Base-by-base conservation (phyloP, 495 filamentous ascomycete genomes). In the Baudoinia panamericana region DNA sequence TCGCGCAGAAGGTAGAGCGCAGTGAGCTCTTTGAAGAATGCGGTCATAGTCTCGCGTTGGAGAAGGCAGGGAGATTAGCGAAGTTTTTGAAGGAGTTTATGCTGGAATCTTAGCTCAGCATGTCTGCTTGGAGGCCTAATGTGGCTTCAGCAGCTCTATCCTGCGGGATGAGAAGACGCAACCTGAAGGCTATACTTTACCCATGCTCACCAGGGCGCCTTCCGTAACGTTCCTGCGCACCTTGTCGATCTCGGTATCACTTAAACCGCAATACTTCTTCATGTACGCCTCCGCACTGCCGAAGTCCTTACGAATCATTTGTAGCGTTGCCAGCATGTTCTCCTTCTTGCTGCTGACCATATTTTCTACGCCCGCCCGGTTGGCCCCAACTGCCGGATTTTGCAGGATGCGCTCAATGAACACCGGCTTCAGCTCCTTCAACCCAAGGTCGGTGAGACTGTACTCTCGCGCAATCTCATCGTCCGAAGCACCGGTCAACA, bases 281-380 rank as follows among this genome's bases (percentile, higher is more conserved):
- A 76, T 54, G 51, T 77, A 80, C 25, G 45, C 40, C 52, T 75
- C 74, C n/a, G 65, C 67, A 10, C 69, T 66, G 6, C 74, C 76
- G 55, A 71, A 73, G 39, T 61, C 61, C 27, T 64, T 57, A 21
- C 62, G 53, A 13, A 80, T 56, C 51, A 69, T 63, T 35, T 55
- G 52, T 5, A 80, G 36, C 8, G 68, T 69, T 10, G 56, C 59
- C 19, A 71, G 34, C 74, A 82, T 79, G 33, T 56, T 53, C 34
- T 48, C 50, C 39, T 36, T 35, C 36, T 50, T 52, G 12, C 40
- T 33, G 20, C 32, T 39, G 6, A 50, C 43, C 53, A 56, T 56
- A 12, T 45, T 50, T 33, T 39, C 20, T 10, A 49, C 50, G 7
- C 53, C 53, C 18, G 47, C 54, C 12, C 56, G 43, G 47, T 71